Evolutionary conservation across 1,284 basidiomycete genomes (phyloP).

Genomic region (Megacollybia platyphylla): DNA sequence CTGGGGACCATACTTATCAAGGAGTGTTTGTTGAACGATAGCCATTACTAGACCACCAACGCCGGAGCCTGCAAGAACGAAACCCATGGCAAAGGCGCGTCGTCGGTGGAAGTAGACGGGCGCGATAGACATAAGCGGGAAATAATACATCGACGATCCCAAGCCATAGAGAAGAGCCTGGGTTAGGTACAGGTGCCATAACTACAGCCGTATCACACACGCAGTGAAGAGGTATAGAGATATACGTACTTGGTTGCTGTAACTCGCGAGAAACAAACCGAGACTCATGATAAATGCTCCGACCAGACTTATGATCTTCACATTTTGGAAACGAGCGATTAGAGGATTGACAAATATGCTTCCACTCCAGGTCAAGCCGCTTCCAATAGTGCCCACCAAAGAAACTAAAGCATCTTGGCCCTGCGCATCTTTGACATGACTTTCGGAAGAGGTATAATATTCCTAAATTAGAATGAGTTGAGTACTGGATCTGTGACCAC

Average conservation of each 20-base stretch:
- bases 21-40: conserved; percentile 23
- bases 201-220: conserved; percentile 11
- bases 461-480: conserved; percentile 15
- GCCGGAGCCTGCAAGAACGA: conserved; percentile 27
- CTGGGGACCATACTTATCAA: conserved; percentile 20
- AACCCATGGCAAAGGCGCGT: conserved; percentile 31
- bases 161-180: conserved; percentile 29
- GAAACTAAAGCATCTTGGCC: conserved; percentile 28
- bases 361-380: conserved; percentile 33
- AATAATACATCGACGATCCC: conserved; percentile 31
- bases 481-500: background rate
- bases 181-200: conserved; percentile 32
- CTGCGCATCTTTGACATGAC: conserved; percentile 20
- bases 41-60: conserved; percentile 31
- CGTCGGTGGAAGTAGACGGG: conserved; percentile 31
- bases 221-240: background rate
- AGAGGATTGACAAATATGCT: conserved; percentile 30
- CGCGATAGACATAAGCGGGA: conserved; percentile 26
- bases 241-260: conserved; percentile 19
- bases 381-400: conserved; percentile 28
- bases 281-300: conserved; percentile 28
- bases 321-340: conserved; percentile 19
- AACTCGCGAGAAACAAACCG: conserved; percentile 26
- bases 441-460: conserved; percentile 25
- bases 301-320: conserved; percentile 21